Percentiles rank a stretch among this genome's conserved stretches.
These are phyloP conservation scores for Mycosarcoma maydis DNA, from an alignment of 1,284 basidiomycete species.

Conservation along the genomic window DNA sequence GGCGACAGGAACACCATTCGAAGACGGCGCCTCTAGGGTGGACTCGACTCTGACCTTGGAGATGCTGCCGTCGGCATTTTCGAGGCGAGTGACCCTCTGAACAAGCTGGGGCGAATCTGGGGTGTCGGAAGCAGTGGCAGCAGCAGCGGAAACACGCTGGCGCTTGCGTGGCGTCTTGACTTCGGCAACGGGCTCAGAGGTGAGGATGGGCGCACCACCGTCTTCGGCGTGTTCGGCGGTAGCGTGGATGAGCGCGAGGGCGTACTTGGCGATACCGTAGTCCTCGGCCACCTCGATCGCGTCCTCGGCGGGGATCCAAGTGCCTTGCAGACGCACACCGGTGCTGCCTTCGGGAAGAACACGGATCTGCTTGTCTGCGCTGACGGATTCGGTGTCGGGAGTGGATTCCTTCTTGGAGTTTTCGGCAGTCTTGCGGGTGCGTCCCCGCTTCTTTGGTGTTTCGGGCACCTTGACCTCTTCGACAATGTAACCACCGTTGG, in stretches of 20 bases:
- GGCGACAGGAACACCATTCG: slow-evolving; percentile 26
- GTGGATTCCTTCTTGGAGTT: slow-evolving; percentile 36
- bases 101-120: slow-evolving; percentile 43
- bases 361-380: slow-evolving; percentile 30
- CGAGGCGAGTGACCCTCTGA: slow-evolving; percentile 33
- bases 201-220: slow-evolving; percentile 51
- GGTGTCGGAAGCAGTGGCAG: slow-evolving; percentile 24
- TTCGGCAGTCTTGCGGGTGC: slow-evolving; percentile 47
- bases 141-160: slow-evolving; percentile 33
- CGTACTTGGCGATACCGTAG: slow-evolving; percentile 75
- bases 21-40: slow-evolving; percentile 29
- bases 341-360: slow-evolving; percentile 60
- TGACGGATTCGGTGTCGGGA: slow-evolving; percentile 35
- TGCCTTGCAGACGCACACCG: slow-evolving; percentile 78
- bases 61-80: slow-evolving; percentile 36
- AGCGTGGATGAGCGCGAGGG: slow-evolving; percentile 77
- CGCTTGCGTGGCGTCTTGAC: slow-evolving; percentile 47
- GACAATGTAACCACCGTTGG: slow-evolving; percentile 79
- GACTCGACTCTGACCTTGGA: slow-evolving; percentile 45
- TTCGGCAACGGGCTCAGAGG: slow-evolving; percentile 32
- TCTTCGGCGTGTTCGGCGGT: slow-evolving; percentile 75
- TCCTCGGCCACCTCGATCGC: slow-evolving; percentile 75
- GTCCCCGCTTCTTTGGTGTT: slow-evolving; percentile 49
- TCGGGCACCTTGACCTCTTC: slow-evolving; percentile 67
- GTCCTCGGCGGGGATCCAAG: slow-evolving; percentile 82